Conservation (phyloP, 2,329 filamentous ascomycete genomes). For the Nigrospora oryzae region DNA sequence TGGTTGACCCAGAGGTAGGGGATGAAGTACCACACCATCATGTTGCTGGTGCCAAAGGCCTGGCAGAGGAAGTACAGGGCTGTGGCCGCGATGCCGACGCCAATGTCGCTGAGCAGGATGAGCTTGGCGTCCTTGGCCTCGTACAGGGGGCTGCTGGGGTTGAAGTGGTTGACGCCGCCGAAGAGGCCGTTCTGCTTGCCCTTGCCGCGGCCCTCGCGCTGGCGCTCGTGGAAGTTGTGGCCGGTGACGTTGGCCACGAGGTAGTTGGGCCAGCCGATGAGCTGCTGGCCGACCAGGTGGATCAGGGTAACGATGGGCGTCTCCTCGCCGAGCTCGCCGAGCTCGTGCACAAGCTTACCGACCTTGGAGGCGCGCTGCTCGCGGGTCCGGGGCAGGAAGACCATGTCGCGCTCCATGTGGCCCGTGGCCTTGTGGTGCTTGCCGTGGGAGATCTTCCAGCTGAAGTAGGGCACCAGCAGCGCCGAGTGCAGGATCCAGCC, state of each 20-base stretch:
- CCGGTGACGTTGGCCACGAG: constrained; percentile 87
- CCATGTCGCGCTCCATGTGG: constrained; percentile 97
- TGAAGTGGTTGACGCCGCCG: constrained; percentile 89
- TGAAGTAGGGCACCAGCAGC: constrained; percentile 93
- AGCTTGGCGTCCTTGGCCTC: constrained; percentile 85
- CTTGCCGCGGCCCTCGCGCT: constrained; percentile 85
- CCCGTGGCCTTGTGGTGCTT: constrained; percentile 99
- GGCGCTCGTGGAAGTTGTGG: constrained; percentile 87
- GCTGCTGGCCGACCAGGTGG: constrained; percentile 74
- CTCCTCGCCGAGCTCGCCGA: constrained; percentile 87
- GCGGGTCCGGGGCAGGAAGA: constrained; percentile 90
- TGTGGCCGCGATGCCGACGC: constrained; percentile 55
- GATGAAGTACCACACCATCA: constrained; percentile 89
- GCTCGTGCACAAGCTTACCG: constrained; percentile 68
- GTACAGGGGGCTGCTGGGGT: constrained; percentile 79
- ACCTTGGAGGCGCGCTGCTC: constrained; percentile 70
- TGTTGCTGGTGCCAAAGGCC: constrained; percentile 75
- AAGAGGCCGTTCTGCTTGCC: constrained; percentile 81
- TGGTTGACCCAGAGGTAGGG: constrained; percentile 98
- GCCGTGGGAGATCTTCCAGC: constrained; percentile 98
- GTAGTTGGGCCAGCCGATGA: constrained; percentile 90
- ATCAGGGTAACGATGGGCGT: constrained; percentile 75
- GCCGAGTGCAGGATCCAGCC: constrained; percentile 87
- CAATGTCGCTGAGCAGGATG: constrained; percentile 80
- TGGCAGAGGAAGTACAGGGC: constrained; percentile 62